A percentile compares a stretch with the other conserved stretches of the same genome.
These are phyloP conservation scores for Colletotrichum cereale DNA, from an alignment of 2,329 filamentous ascomycete genomes.

Conservation along the genomic window DNA sequence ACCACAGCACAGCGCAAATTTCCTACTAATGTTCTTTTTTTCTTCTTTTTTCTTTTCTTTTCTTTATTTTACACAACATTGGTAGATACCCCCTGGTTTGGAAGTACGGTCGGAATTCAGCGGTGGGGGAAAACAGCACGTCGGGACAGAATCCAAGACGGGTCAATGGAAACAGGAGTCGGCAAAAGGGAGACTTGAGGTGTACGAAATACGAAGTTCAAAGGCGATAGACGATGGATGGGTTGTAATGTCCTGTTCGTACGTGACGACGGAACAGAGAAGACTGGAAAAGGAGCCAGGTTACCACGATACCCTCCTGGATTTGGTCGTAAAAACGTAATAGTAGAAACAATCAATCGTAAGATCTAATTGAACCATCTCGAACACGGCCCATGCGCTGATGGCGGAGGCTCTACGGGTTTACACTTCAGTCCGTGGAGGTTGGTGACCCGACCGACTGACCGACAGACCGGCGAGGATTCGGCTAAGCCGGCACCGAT, in stretches of 20 bases:
- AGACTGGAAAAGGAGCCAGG: background rate
- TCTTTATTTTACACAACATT: background rate
- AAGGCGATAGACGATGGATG: slow-evolving; percentile 1
- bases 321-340: slow-evolving; percentile 29
- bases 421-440: no score
- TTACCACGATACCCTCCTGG: background rate
- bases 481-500: slow-evolving; percentile 33
- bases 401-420: no score
- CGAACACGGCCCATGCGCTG: background rate
- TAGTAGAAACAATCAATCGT: slow-evolving; percentile 6
- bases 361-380: background rate
- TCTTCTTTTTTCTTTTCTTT: background rate
- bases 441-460: no score
- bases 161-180: background rate
- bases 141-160: slow-evolving; percentile 12
- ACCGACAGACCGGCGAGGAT: background rate
- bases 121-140: slow-evolving; percentile 25
- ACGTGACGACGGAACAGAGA: background rate
- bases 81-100: slow-evolving; percentile 37
- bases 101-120: slow-evolving; percentile 13
- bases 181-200: background rate
- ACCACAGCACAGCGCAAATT: background rate
- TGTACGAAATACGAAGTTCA: background rate
- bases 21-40: background rate
- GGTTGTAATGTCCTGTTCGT: slow-evolving; percentile 19